These are phyloP conservation scores for Yarrowia yakushimensis DNA, from an alignment of 805 yeast species.

Conservation along the genomic window DNA sequence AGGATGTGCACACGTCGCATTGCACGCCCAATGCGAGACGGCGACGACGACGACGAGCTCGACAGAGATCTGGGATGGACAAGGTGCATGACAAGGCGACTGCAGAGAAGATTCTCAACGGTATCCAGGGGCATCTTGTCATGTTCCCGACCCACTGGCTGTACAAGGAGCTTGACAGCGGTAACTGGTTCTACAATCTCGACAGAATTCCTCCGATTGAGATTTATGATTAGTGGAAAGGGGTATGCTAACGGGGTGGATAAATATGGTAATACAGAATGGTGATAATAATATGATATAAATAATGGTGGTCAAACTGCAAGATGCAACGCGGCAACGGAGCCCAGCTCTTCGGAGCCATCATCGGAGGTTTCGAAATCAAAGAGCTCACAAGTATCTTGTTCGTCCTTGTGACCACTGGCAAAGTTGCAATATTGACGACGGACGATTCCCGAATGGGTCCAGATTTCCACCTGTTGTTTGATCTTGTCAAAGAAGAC, in stretches of 20 bases:
- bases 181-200: slow-evolving; percentile 92
- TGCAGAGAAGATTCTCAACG: slow-evolving; percentile 66
- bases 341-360: background rate
- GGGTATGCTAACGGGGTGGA: too few relatives aligned
- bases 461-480: slow-evolving; percentile 17
- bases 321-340: background rate
- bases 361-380: background rate
- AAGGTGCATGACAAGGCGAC: slow-evolving; percentile 67
- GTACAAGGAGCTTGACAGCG: slow-evolving; percentile 71
- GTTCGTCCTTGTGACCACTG: background rate
- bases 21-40: slow-evolving; percentile 3
- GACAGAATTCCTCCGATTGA: slow-evolving; percentile 95
- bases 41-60: slow-evolving; percentile 12
- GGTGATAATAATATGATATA: background rate
- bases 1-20: slow-evolving; percentile 7
- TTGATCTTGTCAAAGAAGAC: background rate
- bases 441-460: background rate
- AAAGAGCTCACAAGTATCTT: slow-evolving; percentile 3
- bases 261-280: background rate
- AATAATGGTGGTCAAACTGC: too few relatives aligned
- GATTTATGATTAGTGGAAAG: slow-evolving; percentile 82
- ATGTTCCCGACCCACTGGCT: slow-evolving; percentile 94
- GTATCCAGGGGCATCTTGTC: slow-evolving; percentile 83
- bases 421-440: background rate
- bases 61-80: slow-evolving; percentile 32